phyloP scores from a whole-genome alignment of 2,329 filamentous ascomycete genomes.

The Scedosporium boydii region DNA sequence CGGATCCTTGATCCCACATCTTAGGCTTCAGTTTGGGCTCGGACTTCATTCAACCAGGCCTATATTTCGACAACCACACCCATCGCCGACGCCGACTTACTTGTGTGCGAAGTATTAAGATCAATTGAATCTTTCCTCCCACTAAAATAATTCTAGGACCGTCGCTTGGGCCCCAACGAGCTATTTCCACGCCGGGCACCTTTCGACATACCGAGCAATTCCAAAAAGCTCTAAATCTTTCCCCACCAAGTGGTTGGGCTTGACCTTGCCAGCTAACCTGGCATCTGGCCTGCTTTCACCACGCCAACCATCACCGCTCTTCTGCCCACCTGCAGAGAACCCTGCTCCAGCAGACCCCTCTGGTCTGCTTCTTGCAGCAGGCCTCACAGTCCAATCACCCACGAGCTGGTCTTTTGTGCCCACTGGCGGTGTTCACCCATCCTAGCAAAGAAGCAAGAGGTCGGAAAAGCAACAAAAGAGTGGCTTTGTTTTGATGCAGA shows the following conservation, averaged over 20 bases:
- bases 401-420: background rate
- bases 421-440: background rate
- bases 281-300: background rate
- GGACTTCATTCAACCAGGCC: background rate
- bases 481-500: background rate
- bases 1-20: background rate
- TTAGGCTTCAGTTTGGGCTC: background rate
- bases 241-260: background rate
- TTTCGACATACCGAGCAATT: background rate
- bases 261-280: background rate
- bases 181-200: background rate
- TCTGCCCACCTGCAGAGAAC: background rate
- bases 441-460: background rate
- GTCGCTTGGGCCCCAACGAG: background rate
- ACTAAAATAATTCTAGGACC: background rate
- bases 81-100: background rate
- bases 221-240: background rate
- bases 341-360: background rate
- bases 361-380: background rate
- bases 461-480: background rate
- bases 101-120: background rate
- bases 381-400: background rate
- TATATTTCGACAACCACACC: background rate
- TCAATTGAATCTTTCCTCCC: background rate
- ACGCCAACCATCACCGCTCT: background rate